Evolutionary conservation across 2,329 filamentous ascomycete species (phyloP), one percentile per base, ranked within the genome.

Genomic region (Cadophora sp.): DNA sequence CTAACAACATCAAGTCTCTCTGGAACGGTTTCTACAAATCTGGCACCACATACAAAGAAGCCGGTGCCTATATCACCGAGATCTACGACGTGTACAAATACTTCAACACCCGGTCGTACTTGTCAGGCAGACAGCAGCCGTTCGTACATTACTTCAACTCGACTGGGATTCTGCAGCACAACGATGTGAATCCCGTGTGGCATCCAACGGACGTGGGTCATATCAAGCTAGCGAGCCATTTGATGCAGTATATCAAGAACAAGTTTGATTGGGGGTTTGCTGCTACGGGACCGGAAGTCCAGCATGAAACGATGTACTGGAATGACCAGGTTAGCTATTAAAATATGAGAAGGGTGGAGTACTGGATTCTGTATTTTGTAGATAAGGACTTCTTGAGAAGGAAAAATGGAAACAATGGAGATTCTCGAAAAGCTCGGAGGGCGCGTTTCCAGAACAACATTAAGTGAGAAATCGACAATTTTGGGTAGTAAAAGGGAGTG

Each of bases 121-220:
- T 84, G 22, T 30, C 56, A 13, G 56, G 39, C n/a, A 41, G 27
- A 13, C 27, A 43, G 56, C 20, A 59, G 4, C 74, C 74, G 74
- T 89, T 87, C 62, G 84, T 89, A 36, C 83, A 87, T 72, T 87
- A 87, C 71, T 89, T 89, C 78, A 85, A 88, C 72, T 88, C 84
- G 0, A 85, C 82, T 11, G 86, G 86, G 0, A 85, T 89, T 53
- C 73, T 89, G 70, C 84, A 88, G 70, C 85, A 89, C 72, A 88
- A 89, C 69, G 86, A 89, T 72, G 86, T 88, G 67, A 83, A 80
- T 1, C 86, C 86, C 7, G 80, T 82, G 70, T 87, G 80, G 70
- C 87, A 89, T 72, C 86, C 85, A 0, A 89, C 86, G 0, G 87
- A 89, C 72, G 82, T 88, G 8, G 86, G 87, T 0, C 84, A 87